A percentile compares a stretch with the other conserved stretches of the same genome.
phyloP scores from a whole-genome alignment of 768 basidiomycete species.

The Boletus edulis region DNA sequence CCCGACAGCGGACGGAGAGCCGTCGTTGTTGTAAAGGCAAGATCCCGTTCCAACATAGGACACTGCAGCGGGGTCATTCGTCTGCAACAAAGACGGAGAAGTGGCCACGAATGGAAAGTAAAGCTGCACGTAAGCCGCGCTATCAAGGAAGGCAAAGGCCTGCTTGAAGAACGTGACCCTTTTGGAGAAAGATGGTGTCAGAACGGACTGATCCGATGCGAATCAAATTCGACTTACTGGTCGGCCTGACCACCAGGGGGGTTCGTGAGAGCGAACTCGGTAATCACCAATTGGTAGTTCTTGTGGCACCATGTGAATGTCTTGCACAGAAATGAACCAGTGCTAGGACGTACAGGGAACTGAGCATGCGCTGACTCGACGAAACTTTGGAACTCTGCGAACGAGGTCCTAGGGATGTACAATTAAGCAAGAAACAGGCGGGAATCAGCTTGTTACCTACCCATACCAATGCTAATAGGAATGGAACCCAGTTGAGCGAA shows the following conservation, averaged over 20 bases:
- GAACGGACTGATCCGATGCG: neutral
- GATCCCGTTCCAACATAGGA: constrained; percentile 26
- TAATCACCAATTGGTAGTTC: constrained; percentile 27
- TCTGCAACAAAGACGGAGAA: constrained; percentile 24
- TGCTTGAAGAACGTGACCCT: constrained; percentile 34
- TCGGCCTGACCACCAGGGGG: constrained; percentile 29
- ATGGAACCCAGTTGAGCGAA: neutral
- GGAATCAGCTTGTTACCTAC: constrained; percentile 8
- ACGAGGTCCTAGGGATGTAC: constrained; percentile 17
- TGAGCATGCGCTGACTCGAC: constrained; percentile 24
- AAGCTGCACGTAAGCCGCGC: constrained; percentile 28
- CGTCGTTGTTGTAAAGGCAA: constrained; percentile 33
- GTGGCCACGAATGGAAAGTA: constrained; percentile 39
- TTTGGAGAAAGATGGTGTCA: constrained; percentile 1
- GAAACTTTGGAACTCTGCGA: constrained; percentile 29
- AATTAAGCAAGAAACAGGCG: neutral
- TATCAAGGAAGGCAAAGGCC: constrained; percentile 36
- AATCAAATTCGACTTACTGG: constrained; percentile 22
- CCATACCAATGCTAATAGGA: constrained; percentile 28
- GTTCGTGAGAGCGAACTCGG: constrained; percentile 34
- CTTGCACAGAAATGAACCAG: neutral
- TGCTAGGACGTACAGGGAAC: constrained; percentile 25
- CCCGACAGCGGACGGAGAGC: constrained; percentile 24
- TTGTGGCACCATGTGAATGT: constrained; percentile 7
- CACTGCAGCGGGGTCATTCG: constrained; percentile 17